A percentile compares a stretch with the other conserved stretches of the same genome.
Evolutionary conservation across 2,329 filamentous ascomycete species (phyloP).

Genomic region (Alternaria gansuensis): DNA sequence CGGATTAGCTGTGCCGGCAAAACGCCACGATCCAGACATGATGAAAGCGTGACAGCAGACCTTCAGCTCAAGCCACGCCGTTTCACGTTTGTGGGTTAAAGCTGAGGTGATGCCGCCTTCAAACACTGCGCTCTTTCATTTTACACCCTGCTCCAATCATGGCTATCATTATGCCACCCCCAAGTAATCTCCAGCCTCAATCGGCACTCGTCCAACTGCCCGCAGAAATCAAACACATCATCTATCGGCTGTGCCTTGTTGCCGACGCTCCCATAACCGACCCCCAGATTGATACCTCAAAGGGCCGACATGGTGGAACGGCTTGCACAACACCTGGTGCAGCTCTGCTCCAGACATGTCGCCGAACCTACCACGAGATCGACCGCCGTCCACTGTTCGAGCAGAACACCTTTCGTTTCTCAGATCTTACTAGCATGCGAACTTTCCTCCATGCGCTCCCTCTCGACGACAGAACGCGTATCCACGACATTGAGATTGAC

Average conservation of each 20-base stretch:
- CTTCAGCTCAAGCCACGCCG: slow-evolving; percentile 3
- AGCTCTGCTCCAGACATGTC: slow-evolving; percentile 51
- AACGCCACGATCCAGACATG: slow-evolving; percentile 17
- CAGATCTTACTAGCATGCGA: slow-evolving; percentile 39
- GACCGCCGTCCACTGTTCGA: slow-evolving; percentile 44
- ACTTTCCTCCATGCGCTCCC: slow-evolving; percentile 43
- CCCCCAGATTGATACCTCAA: slow-evolving; percentile 18
- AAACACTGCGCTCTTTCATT: neutral
- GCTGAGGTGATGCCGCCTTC: slow-evolving; percentile 1
- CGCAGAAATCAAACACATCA: slow-evolving; percentile 48
- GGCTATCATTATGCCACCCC: slow-evolving; percentile 21
- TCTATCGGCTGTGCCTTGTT: slow-evolving; percentile 43
- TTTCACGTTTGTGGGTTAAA: slow-evolving; percentile 6
- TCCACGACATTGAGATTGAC: slow-evolving; percentile 52
- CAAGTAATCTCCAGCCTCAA: slow-evolving; percentile 41
- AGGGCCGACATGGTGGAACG: neutral
- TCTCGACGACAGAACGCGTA: slow-evolving; percentile 26
- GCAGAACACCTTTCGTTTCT: slow-evolving; percentile 52
- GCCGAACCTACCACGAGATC: slow-evolving; percentile 46
- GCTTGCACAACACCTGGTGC: slow-evolving; percentile 26
- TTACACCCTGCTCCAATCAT: slow-evolving; percentile 14
- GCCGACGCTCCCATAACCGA: slow-evolving; percentile 40
- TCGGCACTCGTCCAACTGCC: slow-evolving; percentile 47
- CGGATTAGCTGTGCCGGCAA: neutral
- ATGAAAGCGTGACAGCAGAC: slow-evolving; percentile 1